Base-by-base conservation (phyloP, 805 yeast genomes). In the Candida insectorum region DNA sequence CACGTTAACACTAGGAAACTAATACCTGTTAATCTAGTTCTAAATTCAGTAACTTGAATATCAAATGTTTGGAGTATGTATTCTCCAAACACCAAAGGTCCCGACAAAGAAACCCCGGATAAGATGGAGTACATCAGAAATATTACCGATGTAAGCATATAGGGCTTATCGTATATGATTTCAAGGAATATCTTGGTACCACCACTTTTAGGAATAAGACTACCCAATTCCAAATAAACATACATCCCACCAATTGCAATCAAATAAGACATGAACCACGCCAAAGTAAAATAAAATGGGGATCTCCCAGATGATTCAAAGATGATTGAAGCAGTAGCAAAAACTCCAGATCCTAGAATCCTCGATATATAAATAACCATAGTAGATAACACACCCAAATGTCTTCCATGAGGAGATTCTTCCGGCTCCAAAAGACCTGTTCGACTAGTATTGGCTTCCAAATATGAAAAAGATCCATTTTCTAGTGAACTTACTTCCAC, bases 281-380 rank as follows among this genome's bases (percentile, higher is more conserved):
- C 72, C 0, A 62, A 38, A 29, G 81, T 71, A 51, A 81, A 84
- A 21, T 81, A 47, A 14, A 68, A 56, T 2, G 80, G 75, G 7
- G 83, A 79, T 10, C 85, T 80, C 16, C 89, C 89, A 45, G 77
- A 75, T 43, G 80, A 82, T 28, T 69, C 70, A 47, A 75, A 80
- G 19, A 83, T 74, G 16, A 80, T 73, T 13, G 84, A 72, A 0
- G 89, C 81, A 1, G 80, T 75, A 6, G 88, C 81, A 60, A 83
- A 80, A 6, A 84, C 82, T 0, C 93, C 93, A 0, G 88, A 79
- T 0, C 94, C 93, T 9, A 84, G 62, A 26, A 84, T 83, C 39
- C 89, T 61, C 11, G 85, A 76, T 5, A 84, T 68, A 45, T 81
- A 79, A 37, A 81, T 36, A 10, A 80, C 69, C 25, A 79, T 67